phyloP scores from a whole-genome alignment of 805 yeast species.

The Teunomyces barrocoloradensis region DNA sequence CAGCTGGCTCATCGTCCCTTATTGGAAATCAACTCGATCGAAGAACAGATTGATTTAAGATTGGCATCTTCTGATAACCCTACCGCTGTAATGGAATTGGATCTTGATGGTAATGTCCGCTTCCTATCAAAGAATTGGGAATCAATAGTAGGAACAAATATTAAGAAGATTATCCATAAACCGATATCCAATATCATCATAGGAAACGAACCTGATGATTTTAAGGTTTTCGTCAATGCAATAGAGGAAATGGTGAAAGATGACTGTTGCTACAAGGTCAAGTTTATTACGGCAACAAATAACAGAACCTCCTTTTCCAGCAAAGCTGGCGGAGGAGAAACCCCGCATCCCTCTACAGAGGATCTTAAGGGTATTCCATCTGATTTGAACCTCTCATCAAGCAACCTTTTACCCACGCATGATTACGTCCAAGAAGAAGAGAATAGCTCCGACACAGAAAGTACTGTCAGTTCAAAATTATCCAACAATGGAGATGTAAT shows the following conservation, averaged over 20 bases:
- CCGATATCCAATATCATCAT: constrained; percentile 64
- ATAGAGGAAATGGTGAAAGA: constrained; percentile 67
- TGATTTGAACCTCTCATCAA: background rate
- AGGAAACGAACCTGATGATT: constrained; percentile 61
- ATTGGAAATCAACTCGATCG: constrained; percentile 20
- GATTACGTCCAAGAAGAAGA: constrained; percentile 1
- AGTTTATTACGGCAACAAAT: constrained; percentile 59
- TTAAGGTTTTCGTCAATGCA: constrained; percentile 65
- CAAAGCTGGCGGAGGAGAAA: constrained; percentile 16
- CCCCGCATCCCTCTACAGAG: constrained; percentile 24
- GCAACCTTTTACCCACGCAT: background rate
- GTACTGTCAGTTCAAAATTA: constrained; percentile 26
- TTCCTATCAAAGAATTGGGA: constrained; percentile 81
- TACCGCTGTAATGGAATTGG: constrained; percentile 80
- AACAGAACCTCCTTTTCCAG: constrained; percentile 2
- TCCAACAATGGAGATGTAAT: constrained; percentile 59
- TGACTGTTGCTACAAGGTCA: constrained; percentile 74
- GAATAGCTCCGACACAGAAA: constrained; percentile 6
- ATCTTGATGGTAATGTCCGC: constrained; percentile 72
- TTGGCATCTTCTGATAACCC: constrained; percentile 69
- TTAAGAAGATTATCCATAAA: constrained; percentile 49
- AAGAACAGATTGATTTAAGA: constrained; percentile 52
- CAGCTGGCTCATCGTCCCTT: background rate
- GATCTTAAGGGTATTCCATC: constrained; percentile 7
- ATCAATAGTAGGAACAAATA: constrained; percentile 65